These are phyloP conservation scores for Xylaria acuta DNA, from an alignment of 495 filamentous ascomycete species.

Conservation along the genomic window DNA sequence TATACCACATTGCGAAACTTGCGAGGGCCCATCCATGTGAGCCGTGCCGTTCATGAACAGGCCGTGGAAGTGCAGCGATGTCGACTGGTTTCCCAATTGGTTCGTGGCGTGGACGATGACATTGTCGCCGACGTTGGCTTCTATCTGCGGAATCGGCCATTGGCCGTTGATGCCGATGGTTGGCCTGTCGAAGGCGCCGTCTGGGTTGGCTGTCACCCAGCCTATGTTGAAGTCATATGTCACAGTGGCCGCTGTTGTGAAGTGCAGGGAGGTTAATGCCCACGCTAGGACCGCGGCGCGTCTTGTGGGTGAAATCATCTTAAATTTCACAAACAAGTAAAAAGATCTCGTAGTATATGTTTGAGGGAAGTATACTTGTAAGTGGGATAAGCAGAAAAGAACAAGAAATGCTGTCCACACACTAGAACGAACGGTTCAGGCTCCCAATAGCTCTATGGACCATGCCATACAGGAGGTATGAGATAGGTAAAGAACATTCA, in stretches of 20 bases:
- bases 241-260: conserved; percentile 62
- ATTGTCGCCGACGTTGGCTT: conserved; percentile 72
- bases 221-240: conserved; percentile 79
- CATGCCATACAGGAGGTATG: conserved; percentile 6
- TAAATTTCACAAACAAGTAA: not conserved
- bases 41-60: conserved; percentile 73
- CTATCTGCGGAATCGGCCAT: conserved; percentile 76
- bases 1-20: conserved; percentile 72
- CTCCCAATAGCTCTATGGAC: not conserved
- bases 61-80: conserved; percentile 79
- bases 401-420: not conserved
- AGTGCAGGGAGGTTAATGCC: conserved; percentile 42
- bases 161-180: conserved; percentile 82
- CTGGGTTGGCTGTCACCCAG: conserved; percentile 84
- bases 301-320: conserved; percentile 17
- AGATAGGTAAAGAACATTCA: not conserved
- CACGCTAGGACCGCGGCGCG: conserved; percentile 39
- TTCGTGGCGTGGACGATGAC: conserved; percentile 77
- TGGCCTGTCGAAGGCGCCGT: conserved; percentile 68
- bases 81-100: conserved; percentile 70
- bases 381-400: not conserved
- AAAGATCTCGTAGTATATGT: not conserved
- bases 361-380: not conserved
- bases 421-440: not conserved
- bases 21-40: conserved; percentile 75